phyloP scores from a whole-genome alignment of 116 monocot genomes.

The Trichopus zeylanicus region DNA sequence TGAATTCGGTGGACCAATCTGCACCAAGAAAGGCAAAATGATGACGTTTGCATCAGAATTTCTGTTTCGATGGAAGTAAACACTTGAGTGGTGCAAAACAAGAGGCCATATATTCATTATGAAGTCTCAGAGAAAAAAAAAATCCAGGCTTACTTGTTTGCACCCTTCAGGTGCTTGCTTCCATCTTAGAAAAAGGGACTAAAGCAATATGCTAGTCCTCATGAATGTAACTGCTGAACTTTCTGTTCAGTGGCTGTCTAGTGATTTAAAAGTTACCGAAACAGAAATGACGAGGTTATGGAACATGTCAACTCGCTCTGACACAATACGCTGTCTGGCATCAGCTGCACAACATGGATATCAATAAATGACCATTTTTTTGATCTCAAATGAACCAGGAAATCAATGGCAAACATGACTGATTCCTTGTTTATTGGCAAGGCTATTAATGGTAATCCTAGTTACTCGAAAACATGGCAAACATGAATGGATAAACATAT shows the following conservation, averaged over 20 bases:
- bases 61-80: not conserved
- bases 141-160: not conserved
- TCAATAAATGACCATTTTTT: not conserved
- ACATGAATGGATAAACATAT: too few relatives aligned
- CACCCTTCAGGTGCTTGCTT: conserved; percentile 7
- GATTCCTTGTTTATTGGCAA: too few relatives aligned
- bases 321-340: conserved; percentile 94
- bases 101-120: not conserved
- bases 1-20: conserved; percentile 96
- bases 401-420: too few relatives aligned
- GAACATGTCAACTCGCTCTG: conserved; percentile 87
- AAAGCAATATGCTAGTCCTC: not conserved
- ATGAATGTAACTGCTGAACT: conserved; percentile 1
- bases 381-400: not conserved
- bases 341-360: conserved; percentile 60
- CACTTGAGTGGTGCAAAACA: conserved; percentile 2
- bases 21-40: conserved; percentile 19
- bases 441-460: too few relatives aligned
- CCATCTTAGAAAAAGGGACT: not conserved
- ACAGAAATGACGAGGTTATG: conserved; percentile 89
- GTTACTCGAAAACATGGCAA: too few relatives aligned
- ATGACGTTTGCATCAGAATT: not conserved
- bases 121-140: not conserved
- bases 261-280: conserved; percentile 66
- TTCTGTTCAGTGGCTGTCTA: conserved; percentile 5